Percentiles rank a stretch among this genome's conserved stretches.
Conservation (phyloP, 2,329 filamentous ascomycete species). For the Cladosporium sp. region DNA sequence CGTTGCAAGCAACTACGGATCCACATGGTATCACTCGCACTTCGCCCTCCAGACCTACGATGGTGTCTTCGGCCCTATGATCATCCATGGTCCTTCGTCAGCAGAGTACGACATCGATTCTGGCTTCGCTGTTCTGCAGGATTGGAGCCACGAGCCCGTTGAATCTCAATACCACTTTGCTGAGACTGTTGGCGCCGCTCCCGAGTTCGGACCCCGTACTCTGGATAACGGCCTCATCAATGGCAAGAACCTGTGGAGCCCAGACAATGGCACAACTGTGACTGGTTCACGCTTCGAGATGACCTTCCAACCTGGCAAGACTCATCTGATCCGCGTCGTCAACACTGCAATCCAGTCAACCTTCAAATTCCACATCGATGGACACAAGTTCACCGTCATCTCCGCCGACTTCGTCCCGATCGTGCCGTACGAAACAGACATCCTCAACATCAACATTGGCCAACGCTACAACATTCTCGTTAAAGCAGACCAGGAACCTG, state of each 20-base stretch:
- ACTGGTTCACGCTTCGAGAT: conserved; percentile 35
- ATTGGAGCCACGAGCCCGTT: conserved; percentile 40
- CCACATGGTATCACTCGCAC: conserved; percentile 44
- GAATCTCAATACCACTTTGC: conserved; percentile 2
- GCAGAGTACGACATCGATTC: conserved; percentile 42
- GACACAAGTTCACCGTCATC: conserved; percentile 42
- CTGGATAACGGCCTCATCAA: conserved; percentile 49
- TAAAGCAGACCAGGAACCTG: conserved; percentile 29
- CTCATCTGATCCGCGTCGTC: conserved; percentile 35
- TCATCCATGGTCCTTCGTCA: conserved; percentile 44
- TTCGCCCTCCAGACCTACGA: conserved; percentile 43
- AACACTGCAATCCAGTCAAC: conserved; percentile 42
- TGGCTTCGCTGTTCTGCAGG: conserved; percentile 39
- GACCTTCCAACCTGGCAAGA: conserved; percentile 30
- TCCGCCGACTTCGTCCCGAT: conserved; percentile 41
- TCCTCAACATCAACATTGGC: conserved; percentile 40
- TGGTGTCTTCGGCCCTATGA: conserved; percentile 42
- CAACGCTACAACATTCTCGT: conserved; percentile 37
- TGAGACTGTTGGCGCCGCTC: conserved; percentile 35
- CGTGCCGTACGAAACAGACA: conserved; percentile 39
- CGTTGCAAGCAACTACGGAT: conserved; percentile 42
- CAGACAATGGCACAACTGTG: conserved; percentile 22
- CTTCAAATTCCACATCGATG: conserved; percentile 47
- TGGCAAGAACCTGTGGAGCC: conserved; percentile 43
- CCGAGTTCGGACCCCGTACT: conserved; percentile 34